These are phyloP conservation scores for Hypomyces perniciosus DNA, from an alignment of 2,329 filamentous ascomycete genomes.

Conservation along the genomic window DNA sequence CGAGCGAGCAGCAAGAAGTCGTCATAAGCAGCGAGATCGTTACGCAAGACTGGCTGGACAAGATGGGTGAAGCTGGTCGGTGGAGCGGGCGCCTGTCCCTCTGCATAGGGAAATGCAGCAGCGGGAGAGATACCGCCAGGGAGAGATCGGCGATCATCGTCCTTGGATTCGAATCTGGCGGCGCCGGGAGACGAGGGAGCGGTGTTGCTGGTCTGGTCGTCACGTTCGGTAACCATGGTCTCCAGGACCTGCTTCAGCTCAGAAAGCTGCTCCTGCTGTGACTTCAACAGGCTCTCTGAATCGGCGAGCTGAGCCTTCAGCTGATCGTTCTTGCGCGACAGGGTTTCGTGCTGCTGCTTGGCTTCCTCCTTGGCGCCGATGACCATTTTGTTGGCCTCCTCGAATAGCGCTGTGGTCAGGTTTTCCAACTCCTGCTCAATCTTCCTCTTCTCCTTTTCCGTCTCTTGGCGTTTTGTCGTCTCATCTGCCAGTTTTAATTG, in stretches of 20 bases:
- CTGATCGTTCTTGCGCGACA: slow-evolving; percentile 82
- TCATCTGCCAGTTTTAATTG: slow-evolving; percentile 58
- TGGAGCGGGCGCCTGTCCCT: slow-evolving; percentile 47
- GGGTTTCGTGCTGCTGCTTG: slow-evolving; percentile 71
- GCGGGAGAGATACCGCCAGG: slow-evolving; percentile 25
- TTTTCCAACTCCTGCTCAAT: slow-evolving; percentile 91
- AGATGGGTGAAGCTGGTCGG: slow-evolving; percentile 75
- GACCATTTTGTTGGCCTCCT: slow-evolving; percentile 98
- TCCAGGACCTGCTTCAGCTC: slow-evolving; percentile 93
- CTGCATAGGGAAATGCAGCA: slow-evolving; percentile 27
- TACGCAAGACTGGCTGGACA: slow-evolving; percentile 74
- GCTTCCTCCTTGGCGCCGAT: slow-evolving; percentile 81
- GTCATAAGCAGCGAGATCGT: slow-evolving; percentile 72
- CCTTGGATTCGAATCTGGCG: slow-evolving; percentile 58
- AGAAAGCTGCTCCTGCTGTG: slow-evolving; percentile 86
- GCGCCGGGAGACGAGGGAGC: slow-evolving; percentile 76
- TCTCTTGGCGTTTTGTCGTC: slow-evolving; percentile 54
- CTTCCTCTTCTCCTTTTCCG: slow-evolving; percentile 74
- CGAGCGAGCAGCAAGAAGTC: slow-evolving; percentile 78
- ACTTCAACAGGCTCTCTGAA: slow-evolving; percentile 76
- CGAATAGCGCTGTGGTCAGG: slow-evolving; percentile 87
- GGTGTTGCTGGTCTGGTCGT: slow-evolving; percentile 66
- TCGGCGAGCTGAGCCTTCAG: slow-evolving; percentile 79
- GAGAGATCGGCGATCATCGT: slow-evolving; percentile 32
- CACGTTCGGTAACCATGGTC: slow-evolving; percentile 67